Evolutionary conservation across 2,329 filamentous ascomycete species (phyloP).

Genomic region (Cladosporium sp.): DNA sequence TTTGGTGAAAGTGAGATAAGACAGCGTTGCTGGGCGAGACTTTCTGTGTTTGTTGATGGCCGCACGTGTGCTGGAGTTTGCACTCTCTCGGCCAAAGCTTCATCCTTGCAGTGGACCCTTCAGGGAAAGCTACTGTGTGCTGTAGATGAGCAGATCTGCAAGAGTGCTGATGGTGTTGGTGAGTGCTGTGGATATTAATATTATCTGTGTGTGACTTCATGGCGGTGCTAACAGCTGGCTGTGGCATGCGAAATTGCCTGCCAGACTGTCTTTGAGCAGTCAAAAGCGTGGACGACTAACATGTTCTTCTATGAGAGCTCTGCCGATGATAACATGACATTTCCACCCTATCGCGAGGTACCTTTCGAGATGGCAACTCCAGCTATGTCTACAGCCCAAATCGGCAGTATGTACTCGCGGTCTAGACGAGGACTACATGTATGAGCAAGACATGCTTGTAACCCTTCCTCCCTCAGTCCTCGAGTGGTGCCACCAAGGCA

Average conservation of each 20-base stretch:
- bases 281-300: not conserved
- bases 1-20: not conserved
- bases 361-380: not conserved
- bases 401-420: not conserved
- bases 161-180: not conserved
- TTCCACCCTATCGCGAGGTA: not conserved
- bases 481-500: constrained; percentile 8
- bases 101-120: constrained; percentile 1
- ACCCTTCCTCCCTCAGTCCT: not conserved
- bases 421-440: not conserved
- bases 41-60: not conserved
- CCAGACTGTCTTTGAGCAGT: not conserved
- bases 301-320: not conserved
- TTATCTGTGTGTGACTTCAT: not conserved
- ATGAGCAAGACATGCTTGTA: not conserved
- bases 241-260: not conserved
- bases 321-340: not conserved
- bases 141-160: constrained; percentile 6
- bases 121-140: not conserved
- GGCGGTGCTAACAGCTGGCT: not conserved
- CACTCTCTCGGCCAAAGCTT: not conserved
- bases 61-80: not conserved
- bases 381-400: not conserved
- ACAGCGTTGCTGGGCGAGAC: not conserved
- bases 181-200: not conserved